Percentiles rank a stretch among this genome's conserved stretches.
phyloP scores from a whole-genome alignment of 805 yeast species.

The baker's yeast (Saccharomyces cerevisiae) region DNA sequence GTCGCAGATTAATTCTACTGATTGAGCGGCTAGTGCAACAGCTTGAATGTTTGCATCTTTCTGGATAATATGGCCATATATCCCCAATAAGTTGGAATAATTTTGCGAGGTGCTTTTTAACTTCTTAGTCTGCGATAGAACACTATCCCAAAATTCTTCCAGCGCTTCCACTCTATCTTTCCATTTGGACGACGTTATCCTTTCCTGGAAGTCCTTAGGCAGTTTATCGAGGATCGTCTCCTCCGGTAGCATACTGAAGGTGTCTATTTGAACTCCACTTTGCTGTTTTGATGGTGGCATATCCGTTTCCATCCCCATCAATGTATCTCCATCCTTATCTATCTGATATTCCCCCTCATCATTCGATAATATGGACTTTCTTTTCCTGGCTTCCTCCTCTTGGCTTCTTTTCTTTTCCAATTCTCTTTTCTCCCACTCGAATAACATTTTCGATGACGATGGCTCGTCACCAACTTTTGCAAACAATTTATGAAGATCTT shows the following conservation, averaged over 20 bases:
- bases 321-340: slow-evolving; percentile 36
- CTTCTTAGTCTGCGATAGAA: slow-evolving; percentile 46
- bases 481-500: slow-evolving; percentile 66
- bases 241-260: slow-evolving; percentile 64
- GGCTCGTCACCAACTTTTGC: slow-evolving; percentile 37
- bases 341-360: slow-evolving; percentile 4
- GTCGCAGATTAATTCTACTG: slow-evolving; percentile 49
- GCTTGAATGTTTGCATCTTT: slow-evolving; percentile 88
- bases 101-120: slow-evolving; percentile 45
- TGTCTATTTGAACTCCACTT: slow-evolving; percentile 37
- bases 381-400: neutral
- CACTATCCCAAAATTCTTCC: slow-evolving; percentile 45
- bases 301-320: slow-evolving; percentile 14
- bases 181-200: slow-evolving; percentile 68
- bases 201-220: slow-evolving; percentile 51
- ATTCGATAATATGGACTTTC: neutral
- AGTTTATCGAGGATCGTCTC: slow-evolving; percentile 57
- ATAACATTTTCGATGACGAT: slow-evolving; percentile 5
- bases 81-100: slow-evolving; percentile 52
- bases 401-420: neutral
- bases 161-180: slow-evolving; percentile 83
- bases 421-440: slow-evolving; percentile 11
- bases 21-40: slow-evolving; percentile 68
- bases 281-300: slow-evolving; percentile 5
- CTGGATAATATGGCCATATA: slow-evolving; percentile 54